Evolutionary conservation across 192 early-diverging fungal genomes (phyloP), one percentile per base, ranked within the genome.

Genomic region (Funneliformis geosporum): DNA sequence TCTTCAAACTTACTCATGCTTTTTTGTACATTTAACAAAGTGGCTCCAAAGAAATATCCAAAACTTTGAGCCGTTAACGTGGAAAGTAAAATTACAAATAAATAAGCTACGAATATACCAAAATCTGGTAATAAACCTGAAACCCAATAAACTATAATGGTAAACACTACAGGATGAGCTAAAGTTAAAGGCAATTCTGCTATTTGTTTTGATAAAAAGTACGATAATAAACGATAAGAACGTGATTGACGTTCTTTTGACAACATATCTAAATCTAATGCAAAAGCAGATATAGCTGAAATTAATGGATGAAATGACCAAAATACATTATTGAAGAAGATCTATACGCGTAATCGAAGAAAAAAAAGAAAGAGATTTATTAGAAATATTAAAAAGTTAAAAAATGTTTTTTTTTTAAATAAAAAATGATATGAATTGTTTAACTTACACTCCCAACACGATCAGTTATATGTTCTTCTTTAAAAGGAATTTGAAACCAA

Each of bases 241-340:
- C 75, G 75, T 44, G 75, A 76, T 38, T 76, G 75, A 27, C 75
- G 75, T 43, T 76, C 75, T 76, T 76, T 76, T 3, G 23, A 62
- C 10, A 76, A 21, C 46, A 76, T 18, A 2, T 40, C 61, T 25
- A 42, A 33, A 14, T 76, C 75, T 40, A 76, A 62, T 27, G 75
- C 60, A 21, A 76, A 76, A 64, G 75, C 2, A 21, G 60, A 38
- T 44, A 76, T 8, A 23, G 75, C 12, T 25, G 4, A 5, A 0
- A 76, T 62, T 25, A 62, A 43, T n/a, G 75, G 60, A 64, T 39
- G n/a, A 25, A 76, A 76, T 43, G 60, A 42, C 75, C 75, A 76
- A 61, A 76, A 76, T n/a, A 39, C 18, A 14, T 21, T 4, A 2
- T 0, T 60, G 50, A 14, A 74, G 18, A 71, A 40, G 23, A 71